Percentiles rank a stretch among this genome's conserved stretches.
Evolutionary conservation across 1,284 basidiomycete genomes (phyloP).

Genomic region (Ceratobasidium theobromae): DNA sequence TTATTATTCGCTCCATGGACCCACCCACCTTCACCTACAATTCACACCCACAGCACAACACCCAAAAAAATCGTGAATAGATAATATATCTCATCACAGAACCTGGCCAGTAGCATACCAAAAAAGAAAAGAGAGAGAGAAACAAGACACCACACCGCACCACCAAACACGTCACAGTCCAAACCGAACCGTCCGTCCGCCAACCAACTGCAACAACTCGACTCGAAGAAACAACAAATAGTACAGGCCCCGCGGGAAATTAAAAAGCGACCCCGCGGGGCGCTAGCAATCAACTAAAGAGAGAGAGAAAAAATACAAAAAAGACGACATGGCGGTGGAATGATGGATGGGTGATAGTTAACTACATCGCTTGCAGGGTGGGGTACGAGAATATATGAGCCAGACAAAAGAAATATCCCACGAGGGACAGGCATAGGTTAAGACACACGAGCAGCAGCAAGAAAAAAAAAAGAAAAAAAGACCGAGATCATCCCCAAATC

Average conservation of each 20-base stretch:
- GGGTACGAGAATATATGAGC: neutral
- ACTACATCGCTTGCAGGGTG: neutral
- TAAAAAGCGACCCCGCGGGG: neutral
- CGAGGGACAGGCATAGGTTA: neutral
- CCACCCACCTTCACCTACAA: no score
- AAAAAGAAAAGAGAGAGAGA: neutral
- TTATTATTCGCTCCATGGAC: no score
- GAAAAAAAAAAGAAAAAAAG: neutral
- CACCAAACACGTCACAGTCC: conserved; percentile 12
- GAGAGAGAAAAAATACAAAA: conserved; percentile 23
- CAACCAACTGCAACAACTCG: conserved; percentile 3
- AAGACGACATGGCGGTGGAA: no score
- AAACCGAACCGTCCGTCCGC: conserved; percentile 3
- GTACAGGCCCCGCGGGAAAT: conserved; percentile 17
- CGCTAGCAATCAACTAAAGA: no score
- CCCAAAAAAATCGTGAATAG: no score
- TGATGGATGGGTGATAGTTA: conserved; percentile 10
- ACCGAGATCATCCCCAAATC: neutral
- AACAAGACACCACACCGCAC: neutral
- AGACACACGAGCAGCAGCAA: neutral
- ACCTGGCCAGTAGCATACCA: neutral
- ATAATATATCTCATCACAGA: no score
- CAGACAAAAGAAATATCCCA: no score
- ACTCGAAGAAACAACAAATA: conserved; percentile 12
- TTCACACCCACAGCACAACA: no score